Evolutionary conservation across 768 basidiomycete genomes (phyloP).

Genomic region (Termitomyces sp.): DNA sequence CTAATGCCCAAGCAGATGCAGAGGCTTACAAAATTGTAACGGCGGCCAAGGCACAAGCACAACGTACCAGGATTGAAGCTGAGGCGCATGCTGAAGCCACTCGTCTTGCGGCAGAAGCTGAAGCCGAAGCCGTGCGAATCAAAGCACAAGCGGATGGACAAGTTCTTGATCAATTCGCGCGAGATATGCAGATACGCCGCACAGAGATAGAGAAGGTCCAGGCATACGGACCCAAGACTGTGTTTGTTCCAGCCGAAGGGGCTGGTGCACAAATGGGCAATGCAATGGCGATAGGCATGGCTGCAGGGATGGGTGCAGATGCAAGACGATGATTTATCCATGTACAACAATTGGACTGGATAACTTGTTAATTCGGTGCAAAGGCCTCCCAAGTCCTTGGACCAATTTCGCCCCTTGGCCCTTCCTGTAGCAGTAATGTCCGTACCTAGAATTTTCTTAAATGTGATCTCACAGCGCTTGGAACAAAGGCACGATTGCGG

Average conservation of each 20-base stretch:
- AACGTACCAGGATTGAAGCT: slow-evolving; percentile 68
- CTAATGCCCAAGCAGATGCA: slow-evolving; percentile 64
- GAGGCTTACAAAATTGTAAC: slow-evolving; percentile 73
- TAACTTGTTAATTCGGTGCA: neutral
- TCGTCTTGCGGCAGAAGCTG: slow-evolving; percentile 68
- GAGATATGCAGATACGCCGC: slow-evolving; percentile 70
- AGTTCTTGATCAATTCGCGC: slow-evolving; percentile 61
- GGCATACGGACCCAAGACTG: slow-evolving; percentile 64
- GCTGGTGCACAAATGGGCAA: slow-evolving; percentile 52
- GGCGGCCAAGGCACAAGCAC: slow-evolving; percentile 68
- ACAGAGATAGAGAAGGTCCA: slow-evolving; percentile 56
- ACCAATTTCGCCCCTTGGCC: neutral
- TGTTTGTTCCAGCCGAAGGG: slow-evolving; percentile 67
- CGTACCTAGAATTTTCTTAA: neutral
- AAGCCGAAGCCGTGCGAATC: slow-evolving; percentile 61
- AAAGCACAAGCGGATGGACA: slow-evolving; percentile 59
- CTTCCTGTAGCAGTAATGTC: neutral
- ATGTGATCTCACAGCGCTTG: neutral
- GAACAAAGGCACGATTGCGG: neutral
- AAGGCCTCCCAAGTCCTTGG: neutral
- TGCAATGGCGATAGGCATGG: slow-evolving; percentile 66
- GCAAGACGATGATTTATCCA: slow-evolving; percentile 11
- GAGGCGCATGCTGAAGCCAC: slow-evolving; percentile 76
- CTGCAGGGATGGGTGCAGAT: slow-evolving; percentile 54
- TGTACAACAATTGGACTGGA: neutral